Base-by-base conservation (phyloP, 2,329 filamentous ascomycete genomes). In the Macrophomina tecta region DNA sequence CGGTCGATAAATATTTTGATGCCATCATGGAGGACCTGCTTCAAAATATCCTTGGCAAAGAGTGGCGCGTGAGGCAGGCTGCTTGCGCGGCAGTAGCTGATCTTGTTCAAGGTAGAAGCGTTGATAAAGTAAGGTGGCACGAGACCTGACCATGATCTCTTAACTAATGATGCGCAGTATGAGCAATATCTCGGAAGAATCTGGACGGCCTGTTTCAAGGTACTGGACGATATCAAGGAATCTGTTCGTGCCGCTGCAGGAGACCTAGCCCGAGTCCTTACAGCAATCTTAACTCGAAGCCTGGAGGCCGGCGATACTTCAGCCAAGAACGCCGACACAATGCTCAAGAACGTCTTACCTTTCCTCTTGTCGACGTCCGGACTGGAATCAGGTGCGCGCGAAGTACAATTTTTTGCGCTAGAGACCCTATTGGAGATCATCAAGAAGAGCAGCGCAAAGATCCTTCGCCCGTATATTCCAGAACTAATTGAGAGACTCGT, bases 141-240 rank as follows among this genome's bases (percentile, higher is more conserved):
- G 18, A 18, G 14, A n/a, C 7, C 16, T 18, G 36, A 38, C 38
- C 32, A 4, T 23, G 12, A 14, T 5, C 18, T 42, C 34, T 18
- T 58, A n/a, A 68, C 70, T 73, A 12, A 73, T 11, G 6, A 16
- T 6, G 12, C 28, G 0, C 23, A 90, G 78, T 98, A 97, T 73
- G 92, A 94, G 72, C 88, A 88, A 67, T 94, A 95, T 74, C 90
- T 98, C 61, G 86, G 90, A 64, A 87, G 93, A 23, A 93, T 98
- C 58, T 97, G 95, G 90, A 87, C 86, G 11, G 88, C 91, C 34
- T 91, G 93, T 0, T 91, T 98, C 78, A 96, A 93, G 74, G 93
- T 99, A 0, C 83, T 98, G 5, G 95, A 99, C 77, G 95, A 99
- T 77, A 96, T 98, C 77, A 99, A 99, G 77, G 91, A 90, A 7